These are phyloP conservation scores for Linaria vulgaris DNA, from an alignment of 257 asterid species.

Conservation along the genomic window DNA sequence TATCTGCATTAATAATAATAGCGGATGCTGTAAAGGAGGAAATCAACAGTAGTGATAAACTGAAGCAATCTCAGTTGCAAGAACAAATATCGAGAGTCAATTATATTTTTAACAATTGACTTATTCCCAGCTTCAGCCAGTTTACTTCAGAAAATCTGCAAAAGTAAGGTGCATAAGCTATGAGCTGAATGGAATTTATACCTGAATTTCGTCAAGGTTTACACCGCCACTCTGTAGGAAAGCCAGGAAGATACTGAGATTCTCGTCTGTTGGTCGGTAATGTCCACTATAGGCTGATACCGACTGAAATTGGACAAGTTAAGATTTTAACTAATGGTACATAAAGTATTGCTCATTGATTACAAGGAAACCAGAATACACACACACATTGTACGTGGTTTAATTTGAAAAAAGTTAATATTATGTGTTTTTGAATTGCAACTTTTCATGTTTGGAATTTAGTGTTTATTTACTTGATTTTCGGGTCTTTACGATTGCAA, in stretches of 20 bases:
- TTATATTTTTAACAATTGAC: too few relatives aligned
- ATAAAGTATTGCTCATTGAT: background rate
- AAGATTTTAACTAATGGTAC: background rate
- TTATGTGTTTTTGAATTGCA: too few relatives aligned
- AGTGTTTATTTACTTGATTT: background rate
- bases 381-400: background rate
- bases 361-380: background rate
- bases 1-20: too few relatives aligned
- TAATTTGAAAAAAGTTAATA: background rate
- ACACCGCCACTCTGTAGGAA: constrained; percentile 42
- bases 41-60: too few relatives aligned
- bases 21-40: too few relatives aligned
- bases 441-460: too few relatives aligned
- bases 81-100: too few relatives aligned
- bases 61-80: too few relatives aligned
- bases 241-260: constrained; percentile 36
- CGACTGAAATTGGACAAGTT: constrained; percentile 33
- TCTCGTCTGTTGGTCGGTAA: constrained; percentile 49
- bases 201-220: constrained; percentile 46
- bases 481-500: background rate
- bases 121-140: too few relatives aligned
- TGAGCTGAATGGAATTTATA: constrained; percentile 17
- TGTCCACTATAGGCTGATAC: constrained; percentile 54
- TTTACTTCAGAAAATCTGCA: too few relatives aligned
- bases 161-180: too few relatives aligned